Conservation (phyloP, 176 grass and related monocot genomes). For the Otatea glauca region DNA sequence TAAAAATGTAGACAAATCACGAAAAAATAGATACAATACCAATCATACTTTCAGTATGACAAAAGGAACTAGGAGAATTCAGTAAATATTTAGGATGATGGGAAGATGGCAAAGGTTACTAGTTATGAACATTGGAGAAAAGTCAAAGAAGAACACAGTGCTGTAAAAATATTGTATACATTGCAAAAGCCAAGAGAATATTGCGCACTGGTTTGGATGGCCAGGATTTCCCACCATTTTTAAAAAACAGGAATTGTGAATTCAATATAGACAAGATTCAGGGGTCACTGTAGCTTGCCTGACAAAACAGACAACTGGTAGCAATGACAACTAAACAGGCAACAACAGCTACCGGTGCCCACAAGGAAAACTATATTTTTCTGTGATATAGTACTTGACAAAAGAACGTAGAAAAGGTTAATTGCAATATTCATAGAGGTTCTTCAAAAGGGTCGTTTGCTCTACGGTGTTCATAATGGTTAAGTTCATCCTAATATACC, state of each 20-base stretch:
- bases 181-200: neutral
- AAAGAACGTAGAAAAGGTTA: neutral
- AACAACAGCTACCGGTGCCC: neutral
- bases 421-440: neutral
- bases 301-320: neutral
- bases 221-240: neutral
- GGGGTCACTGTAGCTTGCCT: neutral
- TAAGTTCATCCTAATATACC: constrained; percentile 42
- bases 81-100: neutral
- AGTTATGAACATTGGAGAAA: neutral
- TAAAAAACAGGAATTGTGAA: neutral
- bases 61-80: constrained; percentile 9
- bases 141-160: neutral
- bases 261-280: neutral
- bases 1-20: neutral
- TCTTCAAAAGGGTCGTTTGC: neutral
- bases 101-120: too few species aligned
- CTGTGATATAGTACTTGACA: neutral
- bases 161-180: neutral
- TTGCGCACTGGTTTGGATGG: neutral
- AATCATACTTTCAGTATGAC: neutral
- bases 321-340: neutral
- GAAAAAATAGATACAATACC: neutral
- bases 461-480: neutral
- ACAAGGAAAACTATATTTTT: neutral